Percentiles rank a stretch among this genome's conserved stretches.
Conservation (phyloP, 2,329 filamentous ascomycete species). For the Amauroascus niger region DNA sequence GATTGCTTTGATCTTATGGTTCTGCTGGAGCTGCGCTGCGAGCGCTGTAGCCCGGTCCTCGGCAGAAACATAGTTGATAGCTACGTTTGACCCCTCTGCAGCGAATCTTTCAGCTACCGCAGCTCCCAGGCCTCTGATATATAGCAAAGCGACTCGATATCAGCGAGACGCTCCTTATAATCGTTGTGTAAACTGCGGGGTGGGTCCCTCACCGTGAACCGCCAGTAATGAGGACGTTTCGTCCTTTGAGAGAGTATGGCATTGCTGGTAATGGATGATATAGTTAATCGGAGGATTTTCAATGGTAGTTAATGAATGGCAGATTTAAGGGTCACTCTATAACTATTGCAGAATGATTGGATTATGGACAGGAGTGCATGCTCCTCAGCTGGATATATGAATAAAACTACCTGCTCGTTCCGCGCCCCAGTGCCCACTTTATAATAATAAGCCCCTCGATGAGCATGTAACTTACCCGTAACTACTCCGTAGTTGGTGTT, state of each 20-base stretch:
- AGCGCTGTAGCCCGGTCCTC: conserved; percentile 51
- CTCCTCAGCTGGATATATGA: background rate
- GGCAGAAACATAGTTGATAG: conserved; percentile 63
- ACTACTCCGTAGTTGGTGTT: too few species aligned
- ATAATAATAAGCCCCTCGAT: too few species aligned
- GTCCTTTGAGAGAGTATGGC: conserved; percentile 52
- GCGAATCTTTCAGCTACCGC: conserved; percentile 59
- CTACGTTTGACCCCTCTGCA: conserved; percentile 56
- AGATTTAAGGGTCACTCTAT: too few species aligned
- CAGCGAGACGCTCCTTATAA: background rate
- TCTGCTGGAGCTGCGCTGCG: conserved; percentile 44
- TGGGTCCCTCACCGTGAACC: conserved; percentile 48
- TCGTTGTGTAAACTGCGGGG: conserved; percentile 1
- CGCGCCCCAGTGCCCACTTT: too few species aligned
- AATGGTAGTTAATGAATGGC: background rate
- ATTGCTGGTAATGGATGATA: conserved; percentile 30
- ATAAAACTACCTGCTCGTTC: too few species aligned
- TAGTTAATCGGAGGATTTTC: background rate
- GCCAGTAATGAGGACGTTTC: conserved; percentile 56
- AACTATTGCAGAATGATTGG: too few species aligned
- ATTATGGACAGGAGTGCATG: too few species aligned
- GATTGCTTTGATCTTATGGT: conserved; percentile 45
- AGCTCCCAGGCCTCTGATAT: conserved; percentile 59
- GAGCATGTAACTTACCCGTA: too few species aligned
- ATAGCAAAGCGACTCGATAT: background rate